Base-by-base conservation (phyloP, 352 stramenopile species). In the Phytophthora meadii region DNA sequence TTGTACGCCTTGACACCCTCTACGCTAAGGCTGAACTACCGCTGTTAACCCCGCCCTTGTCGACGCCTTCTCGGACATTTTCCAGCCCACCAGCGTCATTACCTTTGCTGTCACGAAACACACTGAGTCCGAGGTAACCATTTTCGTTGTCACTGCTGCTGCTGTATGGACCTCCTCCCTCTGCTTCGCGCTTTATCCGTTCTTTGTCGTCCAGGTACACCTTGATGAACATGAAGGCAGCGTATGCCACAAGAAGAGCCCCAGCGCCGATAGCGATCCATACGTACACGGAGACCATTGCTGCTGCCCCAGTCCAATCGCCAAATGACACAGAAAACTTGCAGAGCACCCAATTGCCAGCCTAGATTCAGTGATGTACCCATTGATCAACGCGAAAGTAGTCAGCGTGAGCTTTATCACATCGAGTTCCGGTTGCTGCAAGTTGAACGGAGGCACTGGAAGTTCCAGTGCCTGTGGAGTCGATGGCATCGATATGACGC, bases 61-160 rank as follows among this genome's bases (percentile, higher is more conserved):
- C 64, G 51, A 62, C 25, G 2, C 22, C 51, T 48, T 62, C 45
- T 5, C 57, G 51, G 11, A 72, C 28, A 7, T 40, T 14, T 28
- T 72, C 50, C 17, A 68, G 64, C n/a, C 64, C 57, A 5, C 64
- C 64, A 32, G 64, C 64, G 51, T 72, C 64, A 30, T 72, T 72
- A 27, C 57, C 64, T 25, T 63, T 54, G 51, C 57, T 63, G 39
- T 72, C 57, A 24, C 57, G 64, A 24, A 72, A 72, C 5, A 17
- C 51, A 9, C 11, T 49, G n/a, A 72, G 44, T 1, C 64, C 57
- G 24, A 56, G 39, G 19, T 72, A 72, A 9, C 50, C 64, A 44
- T 67, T 54, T 34, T 71, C 63, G 32, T 71, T 71, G 50, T 72
- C 57, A 11, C 64, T 72, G 51, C 57, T 72, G 57, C 64, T 72